A percentile compares a stretch with the other conserved stretches of the same genome.
Conservation (phyloP, 1,139 yeast genomes). For the Suhomyces choctaworum region DNA sequence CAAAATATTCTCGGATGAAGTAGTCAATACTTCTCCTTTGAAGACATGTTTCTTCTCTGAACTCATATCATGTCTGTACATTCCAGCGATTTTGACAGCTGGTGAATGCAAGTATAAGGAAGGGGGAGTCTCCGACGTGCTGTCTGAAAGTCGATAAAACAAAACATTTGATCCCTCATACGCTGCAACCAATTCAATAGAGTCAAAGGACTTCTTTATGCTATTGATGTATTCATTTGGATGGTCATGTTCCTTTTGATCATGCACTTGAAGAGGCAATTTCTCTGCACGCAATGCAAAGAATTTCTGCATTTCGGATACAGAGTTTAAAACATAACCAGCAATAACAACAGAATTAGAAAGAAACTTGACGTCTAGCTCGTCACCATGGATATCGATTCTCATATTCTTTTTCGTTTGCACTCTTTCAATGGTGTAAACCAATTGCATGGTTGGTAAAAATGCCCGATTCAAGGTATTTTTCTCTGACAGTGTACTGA, state of each 20-base stretch:
- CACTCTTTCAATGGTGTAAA: slow-evolving; percentile 44
- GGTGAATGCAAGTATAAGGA: slow-evolving; percentile 76
- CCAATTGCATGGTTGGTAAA: slow-evolving; percentile 64
- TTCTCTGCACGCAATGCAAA: slow-evolving; percentile 24
- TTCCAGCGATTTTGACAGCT: slow-evolving; percentile 57
- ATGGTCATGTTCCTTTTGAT: slow-evolving; percentile 1
- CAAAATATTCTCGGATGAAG: slow-evolving; percentile 73
- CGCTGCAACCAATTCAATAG: slow-evolving; percentile 52
- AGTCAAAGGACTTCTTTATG: slow-evolving; percentile 36
- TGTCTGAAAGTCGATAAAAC: slow-evolving; percentile 48
- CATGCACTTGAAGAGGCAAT: neutral
- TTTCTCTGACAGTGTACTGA: slow-evolving; percentile 47
- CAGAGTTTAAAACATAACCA: slow-evolving; percentile 49
- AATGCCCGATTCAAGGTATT: slow-evolving; percentile 59
- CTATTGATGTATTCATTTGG: slow-evolving; percentile 23
- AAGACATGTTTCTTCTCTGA: slow-evolving; percentile 43
- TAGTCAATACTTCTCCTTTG: slow-evolving; percentile 56
- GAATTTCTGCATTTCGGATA: slow-evolving; percentile 42
- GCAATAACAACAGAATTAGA: slow-evolving; percentile 51
- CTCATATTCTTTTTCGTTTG: slow-evolving; percentile 37
- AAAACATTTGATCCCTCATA: slow-evolving; percentile 74
- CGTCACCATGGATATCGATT: slow-evolving; percentile 60
- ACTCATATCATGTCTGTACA: slow-evolving; percentile 30
- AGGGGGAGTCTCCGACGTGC: slow-evolving; percentile 45
- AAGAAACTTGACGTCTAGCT: slow-evolving; percentile 61